A percentile compares a stretch with the other conserved stretches of the same genome.
phyloP scores from a whole-genome alignment of 345 rosid genomes.

The Mallotus nudiflorus region DNA sequence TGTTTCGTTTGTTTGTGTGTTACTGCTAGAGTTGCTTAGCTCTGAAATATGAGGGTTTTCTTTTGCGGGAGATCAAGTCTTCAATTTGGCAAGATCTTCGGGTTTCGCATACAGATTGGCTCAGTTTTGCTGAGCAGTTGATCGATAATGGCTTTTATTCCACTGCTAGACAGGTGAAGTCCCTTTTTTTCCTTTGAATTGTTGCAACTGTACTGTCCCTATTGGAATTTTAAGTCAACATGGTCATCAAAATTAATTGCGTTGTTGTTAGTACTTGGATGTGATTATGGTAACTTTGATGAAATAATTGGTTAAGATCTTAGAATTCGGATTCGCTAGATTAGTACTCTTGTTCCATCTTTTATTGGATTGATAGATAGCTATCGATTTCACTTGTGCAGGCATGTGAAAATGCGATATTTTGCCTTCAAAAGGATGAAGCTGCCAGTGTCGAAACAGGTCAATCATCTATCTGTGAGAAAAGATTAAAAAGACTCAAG shows the following conservation, averaged over 20 bases:
- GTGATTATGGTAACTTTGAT: background rate
- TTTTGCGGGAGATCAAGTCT: slow-evolving; percentile 56
- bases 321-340: no score
- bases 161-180: slow-evolving; percentile 62
- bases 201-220: no score
- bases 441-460: slow-evolving; percentile 18
- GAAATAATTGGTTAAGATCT: background rate
- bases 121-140: slow-evolving; percentile 56
- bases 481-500: slow-evolving; percentile 47
- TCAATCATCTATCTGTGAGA: no score
- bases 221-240: no score
- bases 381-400: slow-evolving; percentile 19
- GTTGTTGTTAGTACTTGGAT: no score
- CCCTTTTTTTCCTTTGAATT: background rate
- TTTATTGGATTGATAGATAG: no score
- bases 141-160: slow-evolving; percentile 54
- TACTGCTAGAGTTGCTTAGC: slow-evolving; percentile 70
- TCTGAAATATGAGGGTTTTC: slow-evolving; percentile 69
- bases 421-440: slow-evolving; percentile 39
- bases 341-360: background rate
- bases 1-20: background rate
- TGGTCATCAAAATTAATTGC: no score
- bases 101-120: slow-evolving; percentile 67
- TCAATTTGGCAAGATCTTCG: slow-evolving; percentile 41
- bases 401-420: slow-evolving; percentile 68